These are phyloP conservation scores for Russula compacta DNA, from an alignment of 768 basidiomycete species.

Conservation along the genomic window DNA sequence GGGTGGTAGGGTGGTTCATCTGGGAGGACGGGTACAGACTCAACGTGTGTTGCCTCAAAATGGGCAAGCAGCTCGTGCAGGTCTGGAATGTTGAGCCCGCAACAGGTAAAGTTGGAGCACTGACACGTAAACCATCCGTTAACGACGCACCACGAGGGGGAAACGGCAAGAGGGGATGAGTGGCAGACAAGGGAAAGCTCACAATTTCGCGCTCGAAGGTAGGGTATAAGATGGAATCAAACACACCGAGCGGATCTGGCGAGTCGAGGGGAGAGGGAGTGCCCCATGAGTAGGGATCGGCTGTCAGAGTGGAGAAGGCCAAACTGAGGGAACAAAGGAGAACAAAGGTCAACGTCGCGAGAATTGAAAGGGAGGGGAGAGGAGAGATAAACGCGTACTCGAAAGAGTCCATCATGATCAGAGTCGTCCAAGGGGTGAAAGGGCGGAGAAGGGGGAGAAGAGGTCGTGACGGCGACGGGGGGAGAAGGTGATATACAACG, in stretches of 20 bases:
- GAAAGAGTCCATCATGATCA: conserved; percentile 11
- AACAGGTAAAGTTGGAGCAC: conserved; percentile 42
- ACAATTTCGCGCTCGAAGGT: conserved; percentile 22
- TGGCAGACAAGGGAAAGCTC: background rate
- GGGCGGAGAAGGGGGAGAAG: conserved; percentile 1
- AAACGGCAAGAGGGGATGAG: background rate
- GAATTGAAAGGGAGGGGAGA: background rate
- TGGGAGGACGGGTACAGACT: conserved; percentile 14
- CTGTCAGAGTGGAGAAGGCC: conserved; percentile 5
- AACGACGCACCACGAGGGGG: too few relatives aligned
- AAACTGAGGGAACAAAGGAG: background rate
- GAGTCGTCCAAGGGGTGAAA: background rate
- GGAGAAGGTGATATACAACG: conserved; percentile 13
- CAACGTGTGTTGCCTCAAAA: conserved; percentile 37
- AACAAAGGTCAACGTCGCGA: too few relatives aligned
- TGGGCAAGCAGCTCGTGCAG: conserved; percentile 45
- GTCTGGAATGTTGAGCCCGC: conserved; percentile 36
- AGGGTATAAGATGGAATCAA: conserved; percentile 13
- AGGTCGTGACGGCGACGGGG: conserved; percentile 13
- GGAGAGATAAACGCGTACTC: conserved; percentile 2
- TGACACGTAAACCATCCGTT: conserved; percentile 11
- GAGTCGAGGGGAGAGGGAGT: conserved; percentile 16
- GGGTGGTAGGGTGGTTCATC: conserved; percentile 12
- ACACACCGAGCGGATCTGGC: background rate
- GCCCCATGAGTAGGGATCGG: conserved; percentile 8